Evolutionary conservation across 805 yeast species (phyloP).

Genomic region (Yamadazyma insecticola): DNA sequence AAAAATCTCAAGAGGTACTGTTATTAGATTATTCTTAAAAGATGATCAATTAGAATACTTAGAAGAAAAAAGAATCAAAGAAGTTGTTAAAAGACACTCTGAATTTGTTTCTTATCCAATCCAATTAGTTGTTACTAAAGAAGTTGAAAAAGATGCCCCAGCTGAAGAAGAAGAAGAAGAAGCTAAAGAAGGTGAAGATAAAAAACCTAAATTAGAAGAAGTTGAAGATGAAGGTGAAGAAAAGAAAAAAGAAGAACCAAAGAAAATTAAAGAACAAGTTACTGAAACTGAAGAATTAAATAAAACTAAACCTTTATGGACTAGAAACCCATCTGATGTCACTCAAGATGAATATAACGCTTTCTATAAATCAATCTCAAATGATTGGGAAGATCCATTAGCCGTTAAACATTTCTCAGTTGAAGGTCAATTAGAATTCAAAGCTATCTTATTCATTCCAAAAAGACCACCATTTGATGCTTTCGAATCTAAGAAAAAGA

Average conservation of each 20-base stretch:
- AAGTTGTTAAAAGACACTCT: slow-evolving; percentile 98
- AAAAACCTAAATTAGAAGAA: slow-evolving; percentile 73
- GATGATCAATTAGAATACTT: slow-evolving; percentile 98
- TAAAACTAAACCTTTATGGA: slow-evolving; percentile 99
- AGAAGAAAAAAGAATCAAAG: slow-evolving; percentile 99
- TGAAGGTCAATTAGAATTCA: slow-evolving; percentile 99
- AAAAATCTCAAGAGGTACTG: slow-evolving; percentile 90
- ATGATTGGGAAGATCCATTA: slow-evolving; percentile 99
- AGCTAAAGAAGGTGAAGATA: slow-evolving; percentile 56
- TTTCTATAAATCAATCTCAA: slow-evolving; percentile 97
- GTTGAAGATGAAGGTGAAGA: slow-evolving; percentile 68
- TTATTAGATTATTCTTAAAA: slow-evolving; percentile 92
- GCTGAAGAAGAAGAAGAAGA: slow-evolving; percentile 17
- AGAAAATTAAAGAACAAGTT: slow-evolving; percentile 88
- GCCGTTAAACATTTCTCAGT: slow-evolving; percentile 99
- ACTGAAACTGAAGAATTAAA: slow-evolving; percentile 97
- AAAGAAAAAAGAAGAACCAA: slow-evolving; percentile 69
- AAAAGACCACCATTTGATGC: slow-evolving; percentile 99
- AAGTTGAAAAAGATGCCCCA: slow-evolving; percentile 97
- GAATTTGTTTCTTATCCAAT: slow-evolving; percentile 99
- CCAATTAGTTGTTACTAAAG: slow-evolving; percentile 96
- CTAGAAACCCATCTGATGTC: slow-evolving; percentile 97
- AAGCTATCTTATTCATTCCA: slow-evolving; percentile 95
- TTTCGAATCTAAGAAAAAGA: slow-evolving; percentile 98
- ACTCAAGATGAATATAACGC: slow-evolving; percentile 98